These are phyloP conservation scores for Strobilomyces dryophilus DNA, from an alignment of 768 basidiomycete species.

Conservation along the genomic window DNA sequence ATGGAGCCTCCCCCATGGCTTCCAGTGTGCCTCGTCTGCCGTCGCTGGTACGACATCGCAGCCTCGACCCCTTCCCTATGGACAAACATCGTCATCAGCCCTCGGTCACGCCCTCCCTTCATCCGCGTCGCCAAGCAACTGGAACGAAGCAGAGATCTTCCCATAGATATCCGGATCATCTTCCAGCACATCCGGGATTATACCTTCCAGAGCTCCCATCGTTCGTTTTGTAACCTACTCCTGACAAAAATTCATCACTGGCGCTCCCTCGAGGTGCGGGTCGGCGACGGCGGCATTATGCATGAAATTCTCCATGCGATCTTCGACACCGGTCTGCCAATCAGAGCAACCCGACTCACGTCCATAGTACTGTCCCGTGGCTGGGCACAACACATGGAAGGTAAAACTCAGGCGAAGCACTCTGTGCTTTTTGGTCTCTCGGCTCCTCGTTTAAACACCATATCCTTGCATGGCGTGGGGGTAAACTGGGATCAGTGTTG, in stretches of 20 bases:
- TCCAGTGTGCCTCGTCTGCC: too few species aligned
- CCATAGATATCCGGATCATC: not conserved
- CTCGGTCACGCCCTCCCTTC: too few species aligned
- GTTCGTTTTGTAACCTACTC: not conserved
- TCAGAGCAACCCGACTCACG: not conserved
- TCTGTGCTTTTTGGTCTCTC: not conserved
- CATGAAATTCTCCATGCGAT: not conserved
- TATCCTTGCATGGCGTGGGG: not conserved
- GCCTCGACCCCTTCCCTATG: too few species aligned
- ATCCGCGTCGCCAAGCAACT: not conserved
- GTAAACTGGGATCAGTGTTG: not conserved
- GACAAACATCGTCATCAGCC: too few species aligned
- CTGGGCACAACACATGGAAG: not conserved
- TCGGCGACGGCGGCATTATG: accelerated
- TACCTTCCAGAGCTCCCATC: too few species aligned
- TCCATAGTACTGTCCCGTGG: not conserved
- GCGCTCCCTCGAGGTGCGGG: too few species aligned
- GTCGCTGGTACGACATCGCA: too few species aligned
- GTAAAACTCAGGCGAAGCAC: too few species aligned
- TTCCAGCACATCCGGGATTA: too few species aligned
- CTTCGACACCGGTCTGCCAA: not conserved
- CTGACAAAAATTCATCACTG: not conserved
- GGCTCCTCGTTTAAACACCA: not conserved
- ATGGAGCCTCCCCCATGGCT: too few species aligned
- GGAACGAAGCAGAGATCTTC: not conserved